phyloP scores from a whole-genome alignment of 371 early-diverging fungal species.

The Lichtheimia hyalospora region DNA sequence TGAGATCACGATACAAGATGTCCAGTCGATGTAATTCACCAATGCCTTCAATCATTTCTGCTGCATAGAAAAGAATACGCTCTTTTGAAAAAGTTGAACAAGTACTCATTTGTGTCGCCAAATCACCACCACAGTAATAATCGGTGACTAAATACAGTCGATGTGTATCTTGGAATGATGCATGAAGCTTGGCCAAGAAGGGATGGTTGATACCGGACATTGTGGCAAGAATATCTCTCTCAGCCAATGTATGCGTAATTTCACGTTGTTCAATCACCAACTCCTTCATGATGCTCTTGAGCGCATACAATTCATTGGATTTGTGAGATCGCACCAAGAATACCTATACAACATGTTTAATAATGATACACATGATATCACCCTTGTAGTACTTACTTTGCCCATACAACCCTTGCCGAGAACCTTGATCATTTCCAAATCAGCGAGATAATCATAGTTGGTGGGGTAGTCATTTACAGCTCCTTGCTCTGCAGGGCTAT shows the following conservation, averaged over 20 bases:
- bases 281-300: slow-evolving; percentile 96
- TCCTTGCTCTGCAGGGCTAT: background rate
- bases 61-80: slow-evolving; percentile 72
- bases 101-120: slow-evolving; percentile 64
- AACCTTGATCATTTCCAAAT: slow-evolving; percentile 66
- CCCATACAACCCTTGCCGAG: slow-evolving; percentile 80
- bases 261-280: slow-evolving; percentile 89
- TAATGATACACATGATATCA: slow-evolving; percentile 46
- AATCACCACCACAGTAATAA: slow-evolving; percentile 87
- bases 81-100: slow-evolving; percentile 45
- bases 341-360: slow-evolving; percentile 54
- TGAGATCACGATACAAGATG: slow-evolving; percentile 89
- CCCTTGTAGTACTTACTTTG: slow-evolving; percentile 49
- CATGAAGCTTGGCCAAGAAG: slow-evolving; percentile 92
- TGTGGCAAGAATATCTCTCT: slow-evolving; percentile 50
- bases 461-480: background rate
- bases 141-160: slow-evolving; percentile 96
- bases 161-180: slow-evolving; percentile 90
- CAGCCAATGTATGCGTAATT: slow-evolving; percentile 68
- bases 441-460: slow-evolving; percentile 35
- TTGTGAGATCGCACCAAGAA: slow-evolving; percentile 79
- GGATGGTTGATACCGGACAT: slow-evolving; percentile 66
- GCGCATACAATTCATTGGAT: slow-evolving; percentile 73
- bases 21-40: slow-evolving; percentile 85
- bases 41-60: slow-evolving; percentile 88